Conservation (phyloP, 257 asterid species). For the Nicotiana tabacum region DNA sequence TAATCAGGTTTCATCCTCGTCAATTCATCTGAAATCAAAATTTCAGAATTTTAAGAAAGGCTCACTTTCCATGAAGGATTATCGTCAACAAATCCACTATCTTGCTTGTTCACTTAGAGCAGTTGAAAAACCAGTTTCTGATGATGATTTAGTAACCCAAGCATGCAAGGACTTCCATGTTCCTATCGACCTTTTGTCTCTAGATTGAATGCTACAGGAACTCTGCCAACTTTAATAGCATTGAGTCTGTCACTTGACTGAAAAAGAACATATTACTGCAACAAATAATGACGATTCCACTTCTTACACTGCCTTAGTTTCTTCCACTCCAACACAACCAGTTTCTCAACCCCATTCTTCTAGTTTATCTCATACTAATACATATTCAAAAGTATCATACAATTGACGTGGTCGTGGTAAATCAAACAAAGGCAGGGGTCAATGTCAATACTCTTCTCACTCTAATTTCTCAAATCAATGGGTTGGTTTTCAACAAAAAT, state of each 20-base stretch:
- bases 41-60: not conserved
- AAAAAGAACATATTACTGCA: not conserved
- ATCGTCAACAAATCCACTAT: too few relatives aligned
- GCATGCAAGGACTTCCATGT: too few relatives aligned
- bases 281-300: not conserved
- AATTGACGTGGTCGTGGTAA: not conserved
- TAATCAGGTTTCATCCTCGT: not conserved
- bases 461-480: too few relatives aligned
- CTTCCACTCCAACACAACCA: not conserved
- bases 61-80: too few relatives aligned
- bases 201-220: not conserved
- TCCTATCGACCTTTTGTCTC: not conserved
- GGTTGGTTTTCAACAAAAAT: too few relatives aligned
- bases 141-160: too few relatives aligned
- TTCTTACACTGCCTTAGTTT: not conserved
- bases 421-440: too few relatives aligned
- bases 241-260: not conserved
- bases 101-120: too few relatives aligned
- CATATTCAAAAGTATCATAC: not conserved
- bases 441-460: too few relatives aligned
- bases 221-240: not conserved
- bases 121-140: too few relatives aligned
- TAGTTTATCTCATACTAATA: not conserved
- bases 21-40: not conserved
- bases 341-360: not conserved